Percentiles rank a stretch among this genome's conserved stretches.
Evolutionary conservation across 2,329 filamentous ascomycete species (phyloP).

Genomic region (Venturia aucupariae): DNA sequence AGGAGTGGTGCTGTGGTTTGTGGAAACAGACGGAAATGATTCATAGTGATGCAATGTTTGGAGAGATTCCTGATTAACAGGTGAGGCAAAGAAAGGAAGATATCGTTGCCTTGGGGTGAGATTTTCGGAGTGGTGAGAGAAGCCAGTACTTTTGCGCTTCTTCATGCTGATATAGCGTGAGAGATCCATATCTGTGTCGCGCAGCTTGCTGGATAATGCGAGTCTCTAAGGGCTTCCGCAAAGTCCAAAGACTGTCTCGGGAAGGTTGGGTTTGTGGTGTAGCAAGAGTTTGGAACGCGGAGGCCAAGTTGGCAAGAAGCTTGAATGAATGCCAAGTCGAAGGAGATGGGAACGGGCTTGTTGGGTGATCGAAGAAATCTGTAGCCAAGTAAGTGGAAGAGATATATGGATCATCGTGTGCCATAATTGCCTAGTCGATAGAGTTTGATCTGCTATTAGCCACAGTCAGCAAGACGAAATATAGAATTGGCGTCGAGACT

Average conservation of each 20-base stretch:
- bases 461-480: conserved; percentile 2
- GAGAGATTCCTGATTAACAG: background rate
- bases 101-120: background rate
- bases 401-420: background rate
- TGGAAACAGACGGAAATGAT: background rate
- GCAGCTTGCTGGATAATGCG: background rate
- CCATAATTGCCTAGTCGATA: background rate
- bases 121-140: background rate
- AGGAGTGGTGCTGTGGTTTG: background rate
- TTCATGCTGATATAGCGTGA: conserved; percentile 5
- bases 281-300: background rate
- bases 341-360: background rate
- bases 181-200: background rate
- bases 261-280: background rate
- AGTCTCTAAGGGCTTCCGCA: background rate
- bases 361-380: background rate
- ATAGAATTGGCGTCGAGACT: background rate
- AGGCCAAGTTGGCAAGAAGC: background rate
- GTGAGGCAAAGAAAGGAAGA: conserved; percentile 5
- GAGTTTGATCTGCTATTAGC: background rate
- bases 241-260: background rate
- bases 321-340: background rate
- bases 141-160: conserved; percentile 1
- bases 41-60: background rate
- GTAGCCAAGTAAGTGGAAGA: background rate